Conservation (phyloP, 2,329 filamentous ascomycete genomes). For the Xylaria sp. region DNA sequence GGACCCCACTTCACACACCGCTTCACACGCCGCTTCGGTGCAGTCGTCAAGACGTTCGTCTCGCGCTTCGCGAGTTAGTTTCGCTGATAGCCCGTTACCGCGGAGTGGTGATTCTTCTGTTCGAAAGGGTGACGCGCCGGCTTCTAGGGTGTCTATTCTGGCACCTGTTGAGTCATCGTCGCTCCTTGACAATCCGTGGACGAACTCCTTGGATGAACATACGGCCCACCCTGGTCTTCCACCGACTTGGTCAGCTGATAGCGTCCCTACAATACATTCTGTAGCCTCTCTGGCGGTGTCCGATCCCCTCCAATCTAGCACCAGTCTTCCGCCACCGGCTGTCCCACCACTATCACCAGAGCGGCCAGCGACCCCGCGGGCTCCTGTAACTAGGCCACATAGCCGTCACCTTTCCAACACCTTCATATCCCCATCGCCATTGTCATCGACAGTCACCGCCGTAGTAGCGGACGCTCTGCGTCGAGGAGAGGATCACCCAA, state of each 20-base stretch:
- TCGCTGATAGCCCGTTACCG: conserved; percentile 45
- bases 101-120: conserved; percentile 42
- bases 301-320: conserved; percentile 31
- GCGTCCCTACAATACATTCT: conserved; percentile 37
- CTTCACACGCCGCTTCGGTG: conserved; percentile 18
- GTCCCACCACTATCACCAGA: conserved; percentile 31
- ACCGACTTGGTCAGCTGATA: conserved; percentile 36
- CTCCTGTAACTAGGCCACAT: conserved; percentile 37
- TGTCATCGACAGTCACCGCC: conserved; percentile 61
- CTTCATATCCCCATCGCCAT: conserved; percentile 61
- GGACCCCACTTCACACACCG: too few relatives aligned
- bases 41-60: conserved; percentile 52
- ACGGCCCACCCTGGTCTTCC: conserved; percentile 40
- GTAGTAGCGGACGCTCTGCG: conserved; percentile 60
- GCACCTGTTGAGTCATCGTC: conserved; percentile 42
- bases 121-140: conserved; percentile 37
- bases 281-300: conserved; percentile 31
- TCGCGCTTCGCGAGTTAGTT: conserved; percentile 49
- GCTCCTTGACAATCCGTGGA: conserved; percentile 50
- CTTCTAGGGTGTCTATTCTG: conserved; percentile 36
- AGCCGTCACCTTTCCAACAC: conserved; percentile 48
- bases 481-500: conserved; percentile 46
- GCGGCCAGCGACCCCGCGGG: conserved; percentile 37
- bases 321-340: conserved; percentile 18
- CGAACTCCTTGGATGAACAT: conserved; percentile 39